Percentiles rank a stretch among this genome's conserved stretches.
Conservation (phyloP, 179 eudicot genomes). For the Nepenthes alata region DNA sequence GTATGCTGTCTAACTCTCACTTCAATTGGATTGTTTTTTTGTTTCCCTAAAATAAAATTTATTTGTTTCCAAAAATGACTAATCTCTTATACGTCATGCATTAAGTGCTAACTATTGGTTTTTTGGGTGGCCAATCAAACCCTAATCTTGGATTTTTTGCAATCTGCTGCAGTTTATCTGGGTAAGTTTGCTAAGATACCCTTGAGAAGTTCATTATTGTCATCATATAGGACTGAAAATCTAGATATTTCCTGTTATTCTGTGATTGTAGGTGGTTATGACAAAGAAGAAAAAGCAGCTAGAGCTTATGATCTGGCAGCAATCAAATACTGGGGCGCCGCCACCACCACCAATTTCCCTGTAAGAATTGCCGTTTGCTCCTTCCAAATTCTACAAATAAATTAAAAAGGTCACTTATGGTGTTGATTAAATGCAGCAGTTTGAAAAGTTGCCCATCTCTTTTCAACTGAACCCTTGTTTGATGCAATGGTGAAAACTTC, state of each 20-base stretch:
- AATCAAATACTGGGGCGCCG: conserved; percentile 63
- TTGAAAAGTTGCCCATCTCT: too few relatives aligned
- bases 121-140: background rate
- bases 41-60: background rate
- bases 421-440: too few relatives aligned
- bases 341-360: conserved; percentile 65
- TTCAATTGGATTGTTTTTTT: background rate
- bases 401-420: too few relatives aligned
- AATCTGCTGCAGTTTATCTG: conserved; percentile 38
- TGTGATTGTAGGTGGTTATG: conserved; percentile 45
- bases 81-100: too few relatives aligned
- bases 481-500: too few relatives aligned
- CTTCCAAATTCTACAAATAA: too few relatives aligned
- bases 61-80: background rate
- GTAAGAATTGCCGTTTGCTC: conserved; percentile 13
- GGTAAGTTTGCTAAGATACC: conserved; percentile 26
- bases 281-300: conserved; percentile 68
- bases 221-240: too few relatives aligned
- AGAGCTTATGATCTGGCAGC: conserved; percentile 69
- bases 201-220: background rate
- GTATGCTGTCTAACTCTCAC: conserved; percentile 10
- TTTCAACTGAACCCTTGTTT: too few relatives aligned
- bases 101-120: background rate
- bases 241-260: background rate
- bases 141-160: background rate